Base-by-base conservation (phyloP, 768 basidiomycete species). In the Lactarius vividus region DNA sequence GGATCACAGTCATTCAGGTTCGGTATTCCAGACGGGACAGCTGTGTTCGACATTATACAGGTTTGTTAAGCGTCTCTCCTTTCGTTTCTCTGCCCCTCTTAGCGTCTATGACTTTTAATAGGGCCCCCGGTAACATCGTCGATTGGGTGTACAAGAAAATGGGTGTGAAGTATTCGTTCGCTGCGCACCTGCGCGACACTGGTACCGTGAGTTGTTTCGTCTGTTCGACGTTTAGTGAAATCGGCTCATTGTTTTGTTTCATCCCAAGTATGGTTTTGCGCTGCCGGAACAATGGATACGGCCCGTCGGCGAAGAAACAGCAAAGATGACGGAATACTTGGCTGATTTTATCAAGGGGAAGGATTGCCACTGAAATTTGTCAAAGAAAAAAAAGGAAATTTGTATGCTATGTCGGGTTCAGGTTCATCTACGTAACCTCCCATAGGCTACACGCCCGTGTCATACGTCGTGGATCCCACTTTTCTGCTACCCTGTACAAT, bases 251-350 rank as follows among this genome's bases (percentile, higher is more conserved):
- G 37, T 28, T 52, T 40, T 28, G 26, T 8, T 57, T 37, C 62
- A 35, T 52, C 55, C n/a, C 69, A 90, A 52, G 89, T 91, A 89
- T 71, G 91, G 91, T 4, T 94, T 92, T 77, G 76, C 88, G 8
- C 77, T 94, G 2, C 92, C 92, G 0, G 77, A 85, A 0, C 77
- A 78, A 57, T 86, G 84, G 83, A 93, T 95, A 68, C 78, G 88
- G 8, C 89, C 92, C 0, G 87, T 90, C 2, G 92, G 90, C 1
- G 88, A 91, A 75, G 93, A 95, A 76, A 86, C 87, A 4, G 79
- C 80, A 20, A 81, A 78, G 29, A 84, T 92, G 77, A 70, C 94
- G 33, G 76, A 82, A 28, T 91, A 88, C 70, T 77, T 95, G 7
- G 84, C 87, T 1, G 77, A 81, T 53, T 94, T 93, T 73, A 86